Evolutionary conservation across 2,329 filamentous ascomycete species (phyloP).

Genomic region (Emericellopsis atlantica): DNA sequence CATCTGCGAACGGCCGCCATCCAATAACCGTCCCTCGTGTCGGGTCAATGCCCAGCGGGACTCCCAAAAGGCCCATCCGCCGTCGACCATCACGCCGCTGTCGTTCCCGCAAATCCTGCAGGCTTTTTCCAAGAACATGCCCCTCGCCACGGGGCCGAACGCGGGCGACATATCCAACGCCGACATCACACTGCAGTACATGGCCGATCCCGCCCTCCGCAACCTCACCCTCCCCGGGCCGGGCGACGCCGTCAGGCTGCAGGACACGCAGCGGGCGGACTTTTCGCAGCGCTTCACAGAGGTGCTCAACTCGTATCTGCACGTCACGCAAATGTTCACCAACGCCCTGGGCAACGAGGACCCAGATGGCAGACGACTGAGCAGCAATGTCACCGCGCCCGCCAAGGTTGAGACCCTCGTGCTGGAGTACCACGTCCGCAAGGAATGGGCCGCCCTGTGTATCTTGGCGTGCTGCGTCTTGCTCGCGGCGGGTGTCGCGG

Average conservation of each 20-base stretch:
- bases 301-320: conserved; percentile 1
- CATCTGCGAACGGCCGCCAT: neutral
- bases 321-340: neutral
- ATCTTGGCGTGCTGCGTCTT: conserved; percentile 2
- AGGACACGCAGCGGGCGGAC: neutral
- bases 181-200: neutral
- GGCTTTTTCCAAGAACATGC: neutral
- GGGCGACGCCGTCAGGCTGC: neutral
- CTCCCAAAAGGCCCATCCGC: neutral
- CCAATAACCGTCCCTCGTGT: neutral
- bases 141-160: neutral
- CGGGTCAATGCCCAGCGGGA: neutral
- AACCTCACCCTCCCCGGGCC: neutral
- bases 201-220: neutral
- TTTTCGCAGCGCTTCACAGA: neutral
- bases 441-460: conserved; percentile 1
- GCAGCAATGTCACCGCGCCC: neutral
- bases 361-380: neutral
- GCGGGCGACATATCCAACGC: neutral
- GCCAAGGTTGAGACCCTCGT: neutral
- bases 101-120: neutral
- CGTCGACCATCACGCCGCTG: neutral
- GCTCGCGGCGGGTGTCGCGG: neutral
- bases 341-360: neutral
- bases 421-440: conserved; percentile 2